Base-by-base conservation (phyloP, 2,329 filamentous ascomycete genomes). In the Penicillium sp. region DNA sequence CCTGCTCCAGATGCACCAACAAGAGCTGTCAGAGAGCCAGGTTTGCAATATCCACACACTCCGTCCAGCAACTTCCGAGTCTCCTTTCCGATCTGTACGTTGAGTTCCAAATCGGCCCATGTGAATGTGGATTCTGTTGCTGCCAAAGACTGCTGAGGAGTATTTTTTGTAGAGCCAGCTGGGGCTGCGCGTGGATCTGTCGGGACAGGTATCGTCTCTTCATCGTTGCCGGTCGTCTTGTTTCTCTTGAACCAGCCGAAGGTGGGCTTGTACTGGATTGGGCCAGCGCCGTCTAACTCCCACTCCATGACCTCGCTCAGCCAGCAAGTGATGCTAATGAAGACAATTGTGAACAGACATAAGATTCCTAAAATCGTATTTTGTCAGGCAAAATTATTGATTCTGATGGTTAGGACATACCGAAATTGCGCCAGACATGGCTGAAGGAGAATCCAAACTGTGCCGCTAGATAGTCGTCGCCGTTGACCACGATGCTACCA, bases 1-100 rank as follows among this genome's bases (percentile, higher is more conserved):
- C 91, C 91, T 7, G 91, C 90, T 25, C 89, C 89, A 6, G 86
- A 90, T 1, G 89, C 88, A 35, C 91, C 91, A 77, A 93, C 89
- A 0, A 94, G 80, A 0, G 91, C 91, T n/a, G 90, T 85, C 81
- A 94, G 84, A 33, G 88, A 79, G 6, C 91, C 90, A 0, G 90
- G 90, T 70, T 90, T 91, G 6, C 86, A 89, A 66, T 90, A 93
- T 0, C 91, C 91, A 60, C 82, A 86, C 53, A 93, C 85, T 2
- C 87, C 82, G 70, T 89, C 85, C 51, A 90, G 76, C 0, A 90
- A 78, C 67, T 83, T 81, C 22, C 83, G 81, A 56, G 84, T 73
- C 46, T 80, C 80, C 42, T 85, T 85, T 22, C 84, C 79, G 61
- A 87, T 85, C 0, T 87, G 85, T 0, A 93, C 87, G 0, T 83